Conservation (phyloP, 1,284 basidiomycete genomes). For the Schizopora paradoxa region DNA sequence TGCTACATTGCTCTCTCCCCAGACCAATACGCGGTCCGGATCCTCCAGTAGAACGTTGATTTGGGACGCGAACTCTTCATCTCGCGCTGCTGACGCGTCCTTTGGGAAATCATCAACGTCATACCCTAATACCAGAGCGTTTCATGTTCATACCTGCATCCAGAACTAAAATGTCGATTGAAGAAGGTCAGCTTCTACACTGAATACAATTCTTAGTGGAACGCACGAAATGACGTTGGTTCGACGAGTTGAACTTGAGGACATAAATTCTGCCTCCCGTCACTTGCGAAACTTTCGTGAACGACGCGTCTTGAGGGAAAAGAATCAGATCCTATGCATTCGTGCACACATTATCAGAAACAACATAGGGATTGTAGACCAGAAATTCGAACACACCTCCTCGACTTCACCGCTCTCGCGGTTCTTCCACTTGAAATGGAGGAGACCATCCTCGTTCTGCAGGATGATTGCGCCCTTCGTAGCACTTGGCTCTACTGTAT, state of each 20-base stretch:
- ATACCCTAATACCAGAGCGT: constrained; percentile 1
- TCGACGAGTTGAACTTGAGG: constrained; percentile 75
- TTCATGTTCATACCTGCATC: constrained; percentile 58
- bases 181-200: not conserved
- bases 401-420: constrained; percentile 51
- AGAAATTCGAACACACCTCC: constrained; percentile 41
- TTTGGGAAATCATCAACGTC: constrained; percentile 25
- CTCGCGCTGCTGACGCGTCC: constrained; percentile 64
- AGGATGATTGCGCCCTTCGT: constrained; percentile 69
- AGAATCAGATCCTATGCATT: constrained; percentile 64
- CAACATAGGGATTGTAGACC: not conserved
- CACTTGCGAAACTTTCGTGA: constrained; percentile 60
- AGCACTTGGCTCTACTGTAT: constrained; percentile 58
- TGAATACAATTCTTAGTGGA: constrained; percentile 2
- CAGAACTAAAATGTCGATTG: constrained; percentile 51
- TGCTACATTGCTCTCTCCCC: too few species aligned
- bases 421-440: constrained; percentile 77
- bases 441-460: constrained; percentile 63
- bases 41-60: constrained; percentile 64
- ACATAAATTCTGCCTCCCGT: constrained; percentile 64
- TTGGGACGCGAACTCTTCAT: constrained; percentile 65
- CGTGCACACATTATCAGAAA: constrained; percentile 4
- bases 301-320: constrained; percentile 74
- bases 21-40: constrained; percentile 53
- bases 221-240: constrained; percentile 77